Percentiles rank a stretch among this genome's conserved stretches.
Conservation (phyloP, 345 rosid species). For the Murraya koenigii region DNA sequence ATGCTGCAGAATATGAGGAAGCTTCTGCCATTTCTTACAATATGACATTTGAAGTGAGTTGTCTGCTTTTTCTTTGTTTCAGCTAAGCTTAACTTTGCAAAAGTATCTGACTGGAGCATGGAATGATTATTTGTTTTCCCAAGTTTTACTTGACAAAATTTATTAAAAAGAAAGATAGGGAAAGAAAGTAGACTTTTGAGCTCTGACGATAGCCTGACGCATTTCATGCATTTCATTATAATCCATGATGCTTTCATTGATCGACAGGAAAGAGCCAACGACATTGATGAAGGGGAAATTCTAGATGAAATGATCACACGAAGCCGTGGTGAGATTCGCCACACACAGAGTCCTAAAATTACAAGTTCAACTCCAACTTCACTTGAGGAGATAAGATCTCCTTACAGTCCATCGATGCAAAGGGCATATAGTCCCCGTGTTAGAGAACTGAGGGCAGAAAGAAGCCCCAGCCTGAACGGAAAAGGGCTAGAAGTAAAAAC, state of each 20-base stretch:
- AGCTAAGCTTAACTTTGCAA: background rate
- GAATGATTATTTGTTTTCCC: background rate
- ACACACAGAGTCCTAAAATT: conserved; percentile 48
- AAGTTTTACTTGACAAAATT: background rate
- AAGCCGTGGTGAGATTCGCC: conserved; percentile 73
- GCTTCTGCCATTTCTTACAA: conserved; percentile 61
- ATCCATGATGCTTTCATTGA: conserved; percentile 14
- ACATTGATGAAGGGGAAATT: conserved; percentile 47
- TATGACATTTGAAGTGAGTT: conserved; percentile 53
- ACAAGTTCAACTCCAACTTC: conserved; percentile 48
- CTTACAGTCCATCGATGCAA: conserved; percentile 39
- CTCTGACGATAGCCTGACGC: background rate
- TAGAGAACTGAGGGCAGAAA: conserved; percentile 24
- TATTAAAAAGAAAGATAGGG: too few relatives aligned
- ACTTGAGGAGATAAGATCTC: conserved; percentile 31
- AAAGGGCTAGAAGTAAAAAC: conserved; percentile 31
- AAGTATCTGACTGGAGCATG: background rate
- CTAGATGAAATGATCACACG: conserved; percentile 67
- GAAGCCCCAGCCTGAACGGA: conserved; percentile 29
- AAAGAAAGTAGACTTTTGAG: background rate
- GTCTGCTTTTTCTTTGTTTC: conserved; percentile 11
- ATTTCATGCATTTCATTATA: conserved; percentile 9
- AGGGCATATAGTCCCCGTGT: conserved; percentile 42
- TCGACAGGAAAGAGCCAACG: conserved; percentile 37
- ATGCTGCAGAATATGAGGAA: conserved; percentile 78